Conservation (phyloP, 2,329 filamentous ascomycete species). For the Amylocarpus encephaloides region DNA sequence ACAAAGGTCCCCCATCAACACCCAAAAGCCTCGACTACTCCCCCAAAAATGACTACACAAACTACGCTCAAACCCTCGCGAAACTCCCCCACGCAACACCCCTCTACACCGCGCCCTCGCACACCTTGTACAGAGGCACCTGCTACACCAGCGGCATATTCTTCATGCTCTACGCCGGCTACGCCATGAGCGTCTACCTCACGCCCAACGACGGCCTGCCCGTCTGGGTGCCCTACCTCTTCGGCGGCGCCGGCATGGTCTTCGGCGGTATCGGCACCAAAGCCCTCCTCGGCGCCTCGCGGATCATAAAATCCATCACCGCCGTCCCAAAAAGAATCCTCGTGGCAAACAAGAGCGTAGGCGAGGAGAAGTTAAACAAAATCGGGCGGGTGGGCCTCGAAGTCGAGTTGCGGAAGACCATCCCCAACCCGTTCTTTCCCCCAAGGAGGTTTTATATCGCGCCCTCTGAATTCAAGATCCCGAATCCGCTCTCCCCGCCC, state of each 20-base stretch:
- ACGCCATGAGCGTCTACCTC: conserved; percentile 46
- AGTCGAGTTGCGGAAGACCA: conserved; percentile 35
- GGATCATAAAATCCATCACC: conserved; percentile 44
- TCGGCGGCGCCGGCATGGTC: conserved; percentile 50
- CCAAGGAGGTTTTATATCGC: conserved; percentile 19
- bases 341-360: conserved; percentile 10
- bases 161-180: conserved; percentile 45
- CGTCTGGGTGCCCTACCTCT: conserved; percentile 51
- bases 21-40: not conserved
- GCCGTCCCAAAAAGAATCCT: conserved; percentile 22
- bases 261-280: conserved; percentile 55
- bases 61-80: conserved; percentile 49
- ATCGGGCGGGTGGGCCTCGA: conserved; percentile 41
- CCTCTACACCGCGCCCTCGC: conserved; percentile 60
- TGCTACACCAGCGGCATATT: conserved; percentile 51
- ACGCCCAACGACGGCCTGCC: conserved; percentile 46
- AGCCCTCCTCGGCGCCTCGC: conserved; percentile 50
- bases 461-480: conserved; percentile 20
- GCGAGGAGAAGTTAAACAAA: conserved; percentile 10
- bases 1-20: not conserved
- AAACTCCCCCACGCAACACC: conserved; percentile 48
- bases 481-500: conserved; percentile 25
- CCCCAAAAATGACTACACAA: conserved; percentile 29
- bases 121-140: conserved; percentile 55
- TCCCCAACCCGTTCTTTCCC: conserved; percentile 28